phyloP scores from a whole-genome alignment of 2,329 filamentous ascomycete genomes.

The Alternaria tenuissima region DNA sequence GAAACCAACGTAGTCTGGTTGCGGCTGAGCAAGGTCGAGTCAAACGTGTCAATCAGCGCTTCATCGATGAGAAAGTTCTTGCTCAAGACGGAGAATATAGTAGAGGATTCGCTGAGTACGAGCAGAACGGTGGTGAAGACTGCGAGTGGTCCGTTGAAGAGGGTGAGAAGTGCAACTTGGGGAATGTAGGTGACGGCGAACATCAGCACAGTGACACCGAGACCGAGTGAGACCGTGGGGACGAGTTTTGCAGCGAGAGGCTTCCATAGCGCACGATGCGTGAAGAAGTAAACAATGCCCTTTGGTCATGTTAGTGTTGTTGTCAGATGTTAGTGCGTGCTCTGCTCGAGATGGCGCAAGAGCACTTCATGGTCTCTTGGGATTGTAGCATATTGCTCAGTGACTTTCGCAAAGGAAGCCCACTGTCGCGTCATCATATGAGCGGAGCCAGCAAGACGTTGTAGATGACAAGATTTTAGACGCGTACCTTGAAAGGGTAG shows the following conservation, averaged over 20 bases:
- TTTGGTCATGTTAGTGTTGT: slow-evolving; percentile 38
- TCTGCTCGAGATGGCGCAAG: neutral
- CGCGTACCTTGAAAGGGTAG: slow-evolving; percentile 77
- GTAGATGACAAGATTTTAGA: neutral
- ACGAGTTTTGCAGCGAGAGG: slow-evolving; percentile 66
- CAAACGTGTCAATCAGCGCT: slow-evolving; percentile 86
- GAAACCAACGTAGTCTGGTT: slow-evolving; percentile 70
- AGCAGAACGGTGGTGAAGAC: slow-evolving; percentile 76
- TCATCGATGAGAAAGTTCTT: slow-evolving; percentile 81
- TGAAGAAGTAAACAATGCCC: slow-evolving; percentile 68
- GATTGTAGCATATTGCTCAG: neutral
- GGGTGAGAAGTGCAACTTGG: slow-evolving; percentile 80
- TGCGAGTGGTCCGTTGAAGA: slow-evolving; percentile 84
- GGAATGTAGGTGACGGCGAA: slow-evolving; percentile 88
- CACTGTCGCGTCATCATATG: neutral
- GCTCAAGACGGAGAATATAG: slow-evolving; percentile 62
- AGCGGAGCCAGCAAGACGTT: neutral
- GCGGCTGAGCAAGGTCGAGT: slow-evolving; percentile 69
- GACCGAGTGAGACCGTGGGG: slow-evolving; percentile 73
- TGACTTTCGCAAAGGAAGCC: neutral
- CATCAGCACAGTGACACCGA: slow-evolving; percentile 78
- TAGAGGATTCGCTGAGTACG: slow-evolving; percentile 62
- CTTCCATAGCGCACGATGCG: slow-evolving; percentile 66
- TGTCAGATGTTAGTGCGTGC: neutral
- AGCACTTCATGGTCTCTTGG: neutral